These are phyloP conservation scores for Leccinellum rugosiceps DNA, from an alignment of 768 basidiomycete species.

Conservation along the genomic window DNA sequence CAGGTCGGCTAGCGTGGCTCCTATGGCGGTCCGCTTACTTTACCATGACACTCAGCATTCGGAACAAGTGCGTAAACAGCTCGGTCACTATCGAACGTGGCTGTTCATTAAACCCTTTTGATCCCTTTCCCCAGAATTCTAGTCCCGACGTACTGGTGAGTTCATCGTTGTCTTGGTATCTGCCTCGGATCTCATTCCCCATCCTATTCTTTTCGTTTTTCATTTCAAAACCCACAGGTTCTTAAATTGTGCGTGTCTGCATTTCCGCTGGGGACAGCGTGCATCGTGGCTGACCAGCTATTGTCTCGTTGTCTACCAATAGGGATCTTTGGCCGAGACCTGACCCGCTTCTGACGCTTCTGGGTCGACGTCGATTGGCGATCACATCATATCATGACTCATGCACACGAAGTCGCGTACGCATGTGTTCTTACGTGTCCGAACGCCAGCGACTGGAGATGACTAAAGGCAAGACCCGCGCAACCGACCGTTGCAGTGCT, in stretches of 20 bases:
- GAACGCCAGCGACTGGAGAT: neutral
- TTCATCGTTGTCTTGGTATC: constrained; percentile 9
- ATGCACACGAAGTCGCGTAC: neutral
- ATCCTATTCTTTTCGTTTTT: neutral
- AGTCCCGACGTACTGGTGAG: constrained; percentile 64
- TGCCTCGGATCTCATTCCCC: constrained; percentile 13
- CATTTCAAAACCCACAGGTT: constrained; percentile 43
- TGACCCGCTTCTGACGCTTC: constrained; percentile 56
- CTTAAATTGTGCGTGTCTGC: constrained; percentile 52
- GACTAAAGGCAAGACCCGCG: neutral
- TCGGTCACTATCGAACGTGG: neutral
- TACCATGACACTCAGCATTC: constrained; percentile 66
- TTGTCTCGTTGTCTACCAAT: constrained; percentile 1
- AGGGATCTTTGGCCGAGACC: constrained; percentile 77
- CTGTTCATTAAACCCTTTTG: constrained; percentile 7
- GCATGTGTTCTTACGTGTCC: neutral
- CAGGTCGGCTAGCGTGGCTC: constrained; percentile 71
- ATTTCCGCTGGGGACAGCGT: constrained; percentile 2
- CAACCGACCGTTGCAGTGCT: neutral
- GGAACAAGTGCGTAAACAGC: constrained; percentile 58
- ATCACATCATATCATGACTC: neutral
- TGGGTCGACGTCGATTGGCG: neutral
- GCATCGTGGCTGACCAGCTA: constrained; percentile 10
- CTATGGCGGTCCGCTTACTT: constrained; percentile 83
- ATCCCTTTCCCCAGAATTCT: constrained; percentile 44